phyloP scores from a whole-genome alignment of 2,329 filamentous ascomycete species.

The Trichocomaceae sp. region DNA sequence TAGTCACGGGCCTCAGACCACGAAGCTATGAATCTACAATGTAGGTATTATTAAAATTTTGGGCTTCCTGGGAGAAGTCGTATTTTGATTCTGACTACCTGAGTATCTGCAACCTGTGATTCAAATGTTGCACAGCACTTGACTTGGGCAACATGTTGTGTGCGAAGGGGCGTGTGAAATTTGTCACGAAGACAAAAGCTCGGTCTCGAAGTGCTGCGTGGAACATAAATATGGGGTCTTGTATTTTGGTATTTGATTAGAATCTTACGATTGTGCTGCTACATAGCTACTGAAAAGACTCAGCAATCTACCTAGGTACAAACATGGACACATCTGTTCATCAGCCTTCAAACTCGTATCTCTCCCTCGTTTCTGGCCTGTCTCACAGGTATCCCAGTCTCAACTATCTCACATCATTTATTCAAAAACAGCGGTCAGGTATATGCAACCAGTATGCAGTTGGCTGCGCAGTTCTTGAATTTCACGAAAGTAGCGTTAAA shows the following conservation, averaged over 20 bases:
- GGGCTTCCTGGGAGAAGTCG: neutral
- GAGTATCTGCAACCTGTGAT: no score
- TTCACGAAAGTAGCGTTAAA: neutral
- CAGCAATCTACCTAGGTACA: no score
- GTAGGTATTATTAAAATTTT: neutral
- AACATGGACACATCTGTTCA: neutral
- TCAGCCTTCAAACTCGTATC: neutral
- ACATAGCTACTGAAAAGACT: neutral
- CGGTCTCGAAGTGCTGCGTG: no score
- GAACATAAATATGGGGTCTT: no score
- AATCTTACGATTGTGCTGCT: no score
- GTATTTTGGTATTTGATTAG: no score
- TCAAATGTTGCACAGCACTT: no score
- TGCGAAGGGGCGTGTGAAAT: no score
- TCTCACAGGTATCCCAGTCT: neutral
- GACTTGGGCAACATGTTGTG: no score
- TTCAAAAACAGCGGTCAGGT: neutral
- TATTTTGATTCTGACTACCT: neutral
- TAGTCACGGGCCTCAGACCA: no score
- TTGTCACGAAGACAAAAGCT: no score
- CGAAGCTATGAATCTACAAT: no score
- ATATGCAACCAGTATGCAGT: neutral
- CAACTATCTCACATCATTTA: neutral
- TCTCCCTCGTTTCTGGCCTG: neutral
- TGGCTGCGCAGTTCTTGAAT: conserved; percentile 1